Base-by-base conservation (phyloP, 208 protist genomes). In the Leishmania martiniquensis region DNA sequence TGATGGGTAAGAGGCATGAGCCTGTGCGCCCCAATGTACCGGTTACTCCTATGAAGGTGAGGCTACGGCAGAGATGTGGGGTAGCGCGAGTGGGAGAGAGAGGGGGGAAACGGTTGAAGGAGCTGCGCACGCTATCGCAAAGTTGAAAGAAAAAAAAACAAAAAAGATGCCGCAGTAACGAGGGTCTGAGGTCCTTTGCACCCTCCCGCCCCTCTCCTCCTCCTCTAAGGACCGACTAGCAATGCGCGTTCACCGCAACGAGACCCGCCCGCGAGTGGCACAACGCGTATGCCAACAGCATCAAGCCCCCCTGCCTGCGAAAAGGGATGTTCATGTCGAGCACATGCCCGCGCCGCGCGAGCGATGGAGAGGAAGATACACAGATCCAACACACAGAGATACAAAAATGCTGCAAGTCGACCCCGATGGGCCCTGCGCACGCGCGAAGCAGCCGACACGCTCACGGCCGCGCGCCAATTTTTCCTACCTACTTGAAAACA, bases 401-500 rank as follows among this genome's bases (percentile, higher is more conserved):
- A 62, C 55, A 1, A 62, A 60, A 60, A 29, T 34, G n/a, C 7
- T 9, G 17, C 3, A 34, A 34, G 4, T 62, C 17, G n/a, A 3
- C 10, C 12, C 25, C 9, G 9, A 34, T 29, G 12, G n/a, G n/a
- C 12, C 3, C 29, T 29, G n/a, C 17, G n/a, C 55, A 62, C 55
- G 12, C 55, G 17, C 25, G 55, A 22, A 34, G 22, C 55, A 29
- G 55, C 12, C 55, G 17, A 67, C 17, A 45, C 4, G 10, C n/a
- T 51, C 45, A n/a, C 6, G 1, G 17, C 67, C 15, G 13, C 45
- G 2, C 25, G 12, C 55, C 45, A 42, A 42, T 17, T n/a, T 67
- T 55, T 15, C n/a, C 70, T 63, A 76, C 51, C 57, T 83, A 76
- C 51, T 65, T 83, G 29, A 76, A 76, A 49, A 79, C 79, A 4